These are phyloP conservation scores for Saccharomyces hybrid DNA, from an alignment of 1,139 yeast species.

Conservation along the genomic window DNA sequence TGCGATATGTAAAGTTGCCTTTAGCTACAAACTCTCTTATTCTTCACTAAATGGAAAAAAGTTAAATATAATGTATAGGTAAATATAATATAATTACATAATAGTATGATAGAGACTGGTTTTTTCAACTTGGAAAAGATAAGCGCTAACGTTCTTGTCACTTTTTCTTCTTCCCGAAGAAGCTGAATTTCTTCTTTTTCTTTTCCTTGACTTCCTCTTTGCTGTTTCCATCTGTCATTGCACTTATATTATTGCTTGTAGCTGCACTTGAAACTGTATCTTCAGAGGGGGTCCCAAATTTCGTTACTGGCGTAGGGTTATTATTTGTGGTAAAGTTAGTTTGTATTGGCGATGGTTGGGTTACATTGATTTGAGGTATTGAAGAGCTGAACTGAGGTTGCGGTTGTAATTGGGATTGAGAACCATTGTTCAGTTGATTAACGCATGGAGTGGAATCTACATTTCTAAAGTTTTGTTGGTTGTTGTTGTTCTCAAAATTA, in stretches of 20 bases:
- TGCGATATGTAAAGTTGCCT: not conserved
- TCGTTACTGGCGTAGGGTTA: not conserved
- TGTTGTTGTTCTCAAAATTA: not conserved
- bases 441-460: not conserved
- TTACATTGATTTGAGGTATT: not conserved
- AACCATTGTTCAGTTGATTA: not conserved
- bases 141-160: not conserved
- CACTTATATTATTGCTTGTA: constrained; percentile 5
- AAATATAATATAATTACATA: not conserved
- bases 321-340: not conserved
- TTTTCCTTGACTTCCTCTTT: constrained; percentile 9
- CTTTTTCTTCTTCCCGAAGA: constrained; percentile 23
- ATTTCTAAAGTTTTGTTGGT: not conserved
- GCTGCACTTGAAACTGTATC: constrained; percentile 3
- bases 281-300: not conserved
- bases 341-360: constrained; percentile 1
- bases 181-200: constrained; percentile 24
- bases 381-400: not conserved
- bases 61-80: not conserved
- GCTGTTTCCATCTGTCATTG: constrained; percentile 4
- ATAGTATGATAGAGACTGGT: not conserved
- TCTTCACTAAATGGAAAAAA: not conserved
- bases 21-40: not conserved
- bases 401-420: not conserved
- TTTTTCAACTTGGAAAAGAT: not conserved